Percentiles rank a stretch among this genome's conserved stretches.
Conservation (phyloP, 495 filamentous ascomycete species). For the Penicillium fimorum region DNA sequence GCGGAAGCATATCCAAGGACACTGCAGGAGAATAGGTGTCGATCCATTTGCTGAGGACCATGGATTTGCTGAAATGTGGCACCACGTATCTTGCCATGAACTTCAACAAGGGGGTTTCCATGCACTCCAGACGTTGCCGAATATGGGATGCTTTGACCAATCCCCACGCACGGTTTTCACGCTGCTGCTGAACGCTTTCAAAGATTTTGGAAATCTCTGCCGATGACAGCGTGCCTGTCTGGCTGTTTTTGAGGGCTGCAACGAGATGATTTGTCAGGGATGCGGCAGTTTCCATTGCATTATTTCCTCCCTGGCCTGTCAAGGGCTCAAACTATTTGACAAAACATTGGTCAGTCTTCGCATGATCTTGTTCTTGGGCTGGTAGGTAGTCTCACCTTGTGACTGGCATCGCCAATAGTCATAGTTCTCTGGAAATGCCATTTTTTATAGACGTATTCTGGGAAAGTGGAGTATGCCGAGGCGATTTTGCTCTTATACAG, state of each 20-base stretch:
- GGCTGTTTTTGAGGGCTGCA: neutral
- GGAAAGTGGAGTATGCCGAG: conserved; percentile 18
- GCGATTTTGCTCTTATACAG: conserved; percentile 14
- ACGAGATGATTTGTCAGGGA: conserved; percentile 33
- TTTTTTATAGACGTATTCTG: conserved; percentile 26
- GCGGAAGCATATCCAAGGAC: conserved; percentile 20
- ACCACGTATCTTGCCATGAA: conserved; percentile 11
- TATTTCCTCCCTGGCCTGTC: conserved; percentile 35
- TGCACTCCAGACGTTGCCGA: conserved; percentile 20
- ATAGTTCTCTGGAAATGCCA: conserved; percentile 27
- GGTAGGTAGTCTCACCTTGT: conserved; percentile 20
- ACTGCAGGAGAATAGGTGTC: conserved; percentile 9
- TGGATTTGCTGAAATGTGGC: conserved; percentile 4
- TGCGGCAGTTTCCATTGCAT: conserved; percentile 42
- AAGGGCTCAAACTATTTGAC: conserved; percentile 20
- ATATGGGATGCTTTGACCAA: conserved; percentile 17
- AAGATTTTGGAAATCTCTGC: conserved; percentile 15
- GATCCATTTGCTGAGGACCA: conserved; percentile 4
- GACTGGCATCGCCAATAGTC: conserved; percentile 28
- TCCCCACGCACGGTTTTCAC: conserved; percentile 10
- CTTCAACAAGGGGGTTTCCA: conserved; percentile 18
- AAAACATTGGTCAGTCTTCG: neutral
- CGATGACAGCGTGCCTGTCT: conserved; percentile 3
- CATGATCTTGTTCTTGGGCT: neutral
- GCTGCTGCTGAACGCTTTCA: conserved; percentile 16